Percentiles rank a stretch among this genome's conserved stretches.
These are phyloP conservation scores for Glarea lozoyensis DNA, from an alignment of 495 filamentous ascomycete species.

Conservation along the genomic window DNA sequence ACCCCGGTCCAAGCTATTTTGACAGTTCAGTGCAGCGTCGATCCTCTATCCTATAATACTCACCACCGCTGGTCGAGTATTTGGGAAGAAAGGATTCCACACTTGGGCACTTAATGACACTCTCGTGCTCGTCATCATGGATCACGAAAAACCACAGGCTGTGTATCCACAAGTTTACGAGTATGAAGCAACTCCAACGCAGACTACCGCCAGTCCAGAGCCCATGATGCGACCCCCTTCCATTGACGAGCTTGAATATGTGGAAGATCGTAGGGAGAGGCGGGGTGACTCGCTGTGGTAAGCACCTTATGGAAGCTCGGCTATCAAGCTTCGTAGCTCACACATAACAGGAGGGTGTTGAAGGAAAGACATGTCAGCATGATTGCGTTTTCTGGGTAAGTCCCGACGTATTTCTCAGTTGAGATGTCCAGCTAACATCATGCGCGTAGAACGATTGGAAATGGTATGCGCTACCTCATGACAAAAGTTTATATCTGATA, in stretches of 20 bases:
- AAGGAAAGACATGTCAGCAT: conserved; percentile 32
- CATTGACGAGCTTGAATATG: conserved; percentile 21
- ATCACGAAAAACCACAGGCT: conserved; percentile 27
- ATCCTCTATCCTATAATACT: conserved; percentile 1
- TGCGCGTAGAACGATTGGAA: conserved; percentile 22
- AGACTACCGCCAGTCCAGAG: neutral
- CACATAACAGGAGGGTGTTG: conserved; percentile 23
- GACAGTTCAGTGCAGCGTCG: no score
- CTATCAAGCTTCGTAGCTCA: neutral
- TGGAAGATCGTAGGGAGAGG: conserved; percentile 21
- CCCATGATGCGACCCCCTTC: conserved; percentile 1
- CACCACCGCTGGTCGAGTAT: neutral
- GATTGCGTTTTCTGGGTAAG: conserved; percentile 33
- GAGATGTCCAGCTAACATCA: neutral
- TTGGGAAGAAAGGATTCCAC: neutral
- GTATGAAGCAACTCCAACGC: conserved; percentile 3
- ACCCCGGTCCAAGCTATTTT: no score
- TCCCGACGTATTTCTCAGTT: neutral
- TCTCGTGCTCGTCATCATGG: conserved; percentile 13
- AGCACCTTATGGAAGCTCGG: neutral
- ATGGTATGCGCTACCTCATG: conserved; percentile 20
- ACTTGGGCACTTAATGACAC: no score
- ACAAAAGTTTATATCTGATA: neutral
- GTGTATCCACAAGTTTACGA: conserved; percentile 20
- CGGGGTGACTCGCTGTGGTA: conserved; percentile 27